Evolutionary conservation across 2,329 filamentous ascomycete genomes (phyloP).

Genomic region (Ustilaginoidea virens): DNA sequence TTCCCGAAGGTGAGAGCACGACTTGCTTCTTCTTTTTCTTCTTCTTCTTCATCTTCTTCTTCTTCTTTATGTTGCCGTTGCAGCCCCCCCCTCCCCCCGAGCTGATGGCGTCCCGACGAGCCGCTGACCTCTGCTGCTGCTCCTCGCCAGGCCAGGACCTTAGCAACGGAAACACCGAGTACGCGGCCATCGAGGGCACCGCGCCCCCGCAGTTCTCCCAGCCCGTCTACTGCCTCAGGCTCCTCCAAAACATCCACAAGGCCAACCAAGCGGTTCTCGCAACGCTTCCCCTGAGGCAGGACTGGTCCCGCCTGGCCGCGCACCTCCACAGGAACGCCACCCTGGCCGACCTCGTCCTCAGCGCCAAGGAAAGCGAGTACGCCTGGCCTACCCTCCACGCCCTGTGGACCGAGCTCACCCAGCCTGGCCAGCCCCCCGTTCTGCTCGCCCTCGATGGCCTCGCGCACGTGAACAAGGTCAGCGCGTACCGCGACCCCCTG

Average conservation of each 20-base stretch:
- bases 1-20: conserved; percentile 61
- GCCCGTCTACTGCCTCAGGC: conserved; percentile 57
- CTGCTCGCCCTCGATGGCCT: conserved; percentile 69
- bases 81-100: too few species aligned
- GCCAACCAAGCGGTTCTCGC: conserved; percentile 56
- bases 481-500: conserved; percentile 57
- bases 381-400: conserved; percentile 71
- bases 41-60: background rate
- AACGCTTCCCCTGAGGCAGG: conserved; percentile 26
- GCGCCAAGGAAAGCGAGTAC: conserved; percentile 57
- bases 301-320: conserved; percentile 24
- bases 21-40: too few species aligned
- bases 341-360: conserved; percentile 54
- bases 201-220: conserved; percentile 55
- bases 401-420: conserved; percentile 62
- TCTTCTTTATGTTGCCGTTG: too few species aligned
- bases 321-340: conserved; percentile 37
- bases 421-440: conserved; percentile 39
- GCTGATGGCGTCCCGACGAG: too few species aligned
- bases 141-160: conserved; percentile 56
- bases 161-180: conserved; percentile 66
- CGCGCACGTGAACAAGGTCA: conserved; percentile 63
- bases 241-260: conserved; percentile 57
- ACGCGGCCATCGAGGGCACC: conserved; percentile 50
- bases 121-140: too few species aligned